A percentile compares a stretch with the other conserved stretches of the same genome.
phyloP scores from a whole-genome alignment of 768 basidiomycete genomes.

The Suillus fuscotomentosus region DNA sequence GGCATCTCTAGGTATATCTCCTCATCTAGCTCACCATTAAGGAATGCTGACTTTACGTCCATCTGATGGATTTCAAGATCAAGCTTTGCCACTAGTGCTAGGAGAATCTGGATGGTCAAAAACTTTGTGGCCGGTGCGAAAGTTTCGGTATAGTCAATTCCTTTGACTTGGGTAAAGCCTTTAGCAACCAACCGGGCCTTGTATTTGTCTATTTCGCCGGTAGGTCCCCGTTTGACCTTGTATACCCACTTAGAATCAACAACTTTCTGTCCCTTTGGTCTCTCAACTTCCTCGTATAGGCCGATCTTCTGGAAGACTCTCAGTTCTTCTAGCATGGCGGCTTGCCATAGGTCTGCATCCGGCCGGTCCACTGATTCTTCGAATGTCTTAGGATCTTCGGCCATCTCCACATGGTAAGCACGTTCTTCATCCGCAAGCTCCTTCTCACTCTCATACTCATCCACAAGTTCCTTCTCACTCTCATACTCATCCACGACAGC shows the following conservation, averaged over 20 bases:
- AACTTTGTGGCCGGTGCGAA: constrained; percentile 25
- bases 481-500: no score
- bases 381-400: not conserved
- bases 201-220: constrained; percentile 29
- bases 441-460: no score
- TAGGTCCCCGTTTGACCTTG: not conserved
- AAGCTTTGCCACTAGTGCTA: constrained; percentile 8
- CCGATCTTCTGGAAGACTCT: not conserved
- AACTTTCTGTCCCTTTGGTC: not conserved
- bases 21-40: constrained; percentile 18
- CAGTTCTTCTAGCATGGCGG: not conserved
- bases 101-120: constrained; percentile 17
- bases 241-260: not conserved
- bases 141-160: constrained; percentile 34
- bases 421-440: no score
- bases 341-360: constrained; percentile 4
- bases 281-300: constrained; percentile 2
- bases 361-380: not conserved
- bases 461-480: no score
- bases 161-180: constrained; percentile 30
- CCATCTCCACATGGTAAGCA: no score
- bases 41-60: constrained; percentile 29
- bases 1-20: constrained; percentile 29
- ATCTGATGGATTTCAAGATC: constrained; percentile 19
- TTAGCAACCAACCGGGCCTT: constrained; percentile 41